Percentiles rank a stretch among this genome's conserved stretches.
Evolutionary conservation across 2,329 filamentous ascomycete genomes (phyloP).

Genomic region (Pseudogymnoascus sp.): DNA sequence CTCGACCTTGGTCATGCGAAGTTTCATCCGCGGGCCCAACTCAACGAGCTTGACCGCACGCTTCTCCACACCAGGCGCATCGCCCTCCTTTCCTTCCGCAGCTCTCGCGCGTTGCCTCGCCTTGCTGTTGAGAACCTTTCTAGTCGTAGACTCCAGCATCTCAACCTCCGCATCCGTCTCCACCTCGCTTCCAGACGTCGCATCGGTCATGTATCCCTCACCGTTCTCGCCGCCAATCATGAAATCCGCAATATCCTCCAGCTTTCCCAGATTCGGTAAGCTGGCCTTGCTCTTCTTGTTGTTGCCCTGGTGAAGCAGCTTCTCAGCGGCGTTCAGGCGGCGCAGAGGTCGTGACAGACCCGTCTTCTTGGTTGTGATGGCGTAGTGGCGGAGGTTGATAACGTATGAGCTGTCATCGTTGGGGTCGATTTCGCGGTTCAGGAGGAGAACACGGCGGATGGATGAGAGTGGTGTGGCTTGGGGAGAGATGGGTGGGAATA

Average conservation of each 20-base stretch:
- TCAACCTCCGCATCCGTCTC: slow-evolving; percentile 97
- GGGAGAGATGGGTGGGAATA: slow-evolving; percentile 93
- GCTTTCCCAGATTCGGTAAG: slow-evolving; percentile 80
- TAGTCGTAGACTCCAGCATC: slow-evolving; percentile 57
- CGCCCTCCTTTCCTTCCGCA: slow-evolving; percentile 36
- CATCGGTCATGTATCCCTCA: slow-evolving; percentile 78
- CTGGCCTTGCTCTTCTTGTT: slow-evolving; percentile 58
- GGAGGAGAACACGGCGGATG: slow-evolving; percentile 82
- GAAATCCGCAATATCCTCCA: slow-evolving; percentile 91
- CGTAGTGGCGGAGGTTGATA: slow-evolving; percentile 85
- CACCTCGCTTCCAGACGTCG: slow-evolving; percentile 76
- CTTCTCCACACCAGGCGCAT: slow-evolving; percentile 47
- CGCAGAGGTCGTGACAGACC: slow-evolving; percentile 79
- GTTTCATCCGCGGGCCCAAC: slow-evolving; percentile 78
- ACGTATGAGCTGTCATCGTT: slow-evolving; percentile 64
- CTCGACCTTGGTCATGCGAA: slow-evolving; percentile 91
- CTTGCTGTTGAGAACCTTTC: slow-evolving; percentile 49
- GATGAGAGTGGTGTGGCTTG: slow-evolving; percentile 81
- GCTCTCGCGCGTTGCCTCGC: slow-evolving; percentile 35
- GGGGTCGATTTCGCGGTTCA: slow-evolving; percentile 66
- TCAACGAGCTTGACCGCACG: slow-evolving; percentile 88
- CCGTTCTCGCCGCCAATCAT: slow-evolving; percentile 75
- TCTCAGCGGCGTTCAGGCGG: slow-evolving; percentile 77
- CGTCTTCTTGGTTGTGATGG: slow-evolving; percentile 81
- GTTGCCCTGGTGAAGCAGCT: slow-evolving; percentile 47